phyloP scores from a whole-genome alignment of 257 asterid genomes.

The Phtheirospermum japonicum region DNA sequence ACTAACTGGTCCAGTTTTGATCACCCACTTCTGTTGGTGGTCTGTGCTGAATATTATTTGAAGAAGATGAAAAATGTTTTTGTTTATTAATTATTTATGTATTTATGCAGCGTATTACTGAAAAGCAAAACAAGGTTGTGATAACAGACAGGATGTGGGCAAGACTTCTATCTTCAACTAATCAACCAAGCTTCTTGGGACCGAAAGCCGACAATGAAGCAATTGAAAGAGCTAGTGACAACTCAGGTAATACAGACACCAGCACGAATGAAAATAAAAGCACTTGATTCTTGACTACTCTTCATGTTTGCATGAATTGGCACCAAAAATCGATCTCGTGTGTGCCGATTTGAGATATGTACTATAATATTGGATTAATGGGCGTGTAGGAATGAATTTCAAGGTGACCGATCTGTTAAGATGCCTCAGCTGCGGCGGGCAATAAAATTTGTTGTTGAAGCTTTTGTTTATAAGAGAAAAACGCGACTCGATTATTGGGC shows the following conservation, averaged over 20 bases:
- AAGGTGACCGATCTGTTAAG: constrained; percentile 44
- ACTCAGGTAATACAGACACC: constrained; percentile 35
- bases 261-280: constrained; percentile 20
- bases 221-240: constrained; percentile 15
- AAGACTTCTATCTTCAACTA: constrained; percentile 72
- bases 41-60: background rate
- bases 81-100: background rate
- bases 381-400: constrained; percentile 47
- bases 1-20: no score
- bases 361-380: constrained; percentile 28
- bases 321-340: constrained; percentile 17
- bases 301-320: constrained; percentile 28
- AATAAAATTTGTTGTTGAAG: constrained; percentile 31
- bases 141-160: constrained; percentile 85
- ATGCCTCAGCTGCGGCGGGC: constrained; percentile 51
- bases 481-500: background rate
- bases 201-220: constrained; percentile 29
- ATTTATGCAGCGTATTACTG: constrained; percentile 57
- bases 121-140: constrained; percentile 62
- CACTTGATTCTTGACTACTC: constrained; percentile 24
- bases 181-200: constrained; percentile 64
- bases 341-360: constrained; percentile 27
- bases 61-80: no score
- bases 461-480: constrained; percentile 19
- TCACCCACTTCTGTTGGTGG: no score